Base-by-base conservation (phyloP, 2,329 filamentous ascomycete species). In the Myrmaecium sp. region DNA sequence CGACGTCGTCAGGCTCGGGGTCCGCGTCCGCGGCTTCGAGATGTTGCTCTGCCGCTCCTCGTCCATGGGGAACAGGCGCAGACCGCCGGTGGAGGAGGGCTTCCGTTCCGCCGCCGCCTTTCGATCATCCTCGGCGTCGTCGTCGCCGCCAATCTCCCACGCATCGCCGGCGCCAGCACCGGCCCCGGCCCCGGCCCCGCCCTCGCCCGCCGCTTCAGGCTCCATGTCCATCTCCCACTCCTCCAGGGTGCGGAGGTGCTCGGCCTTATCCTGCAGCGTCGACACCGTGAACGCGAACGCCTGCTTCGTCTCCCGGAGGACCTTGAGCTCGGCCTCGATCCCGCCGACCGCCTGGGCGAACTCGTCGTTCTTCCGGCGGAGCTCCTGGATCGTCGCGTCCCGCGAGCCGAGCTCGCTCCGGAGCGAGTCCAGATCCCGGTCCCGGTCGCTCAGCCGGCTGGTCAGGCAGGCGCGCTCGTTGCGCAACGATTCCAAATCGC, bases 251-350 rank as follows among this genome's bases (percentile, higher is more conserved):
- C 47, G 37, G 3, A 51, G 27, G 3, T 44, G 37, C 12, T 19
- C 15, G 2, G 17, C 29, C 21, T 47, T 48, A 21, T 47, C 39
- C 23, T 47, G 36, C 2, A 52, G 35, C 5, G 35, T 42, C 6
- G 36, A 32, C 4, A 52, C 41, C 16, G 51, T 33, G 3, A 34
- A 31, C 27, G 45, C 39, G 8, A 51, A 49, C 1, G 39, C 33
- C 10, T 36, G 38, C 29, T 51, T 52, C 19, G 40, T 43, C 23
- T 48, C 41, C 9, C 36, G 33, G 11, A 52, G 28, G 3, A 35
- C 29, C 2, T 30, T 30, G 6, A 51, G 33, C 28, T 52, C 47
- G 11, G 36, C 29, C 33, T 49, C 44, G 3, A 52, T 27, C 2
- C 38, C 38, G 8, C 38, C 32, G 11, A 47, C 38, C 2, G 40